These are phyloP conservation scores for Isabelozyma heimii DNA, from an alignment of 805 yeast species.

Conservation along the genomic window DNA sequence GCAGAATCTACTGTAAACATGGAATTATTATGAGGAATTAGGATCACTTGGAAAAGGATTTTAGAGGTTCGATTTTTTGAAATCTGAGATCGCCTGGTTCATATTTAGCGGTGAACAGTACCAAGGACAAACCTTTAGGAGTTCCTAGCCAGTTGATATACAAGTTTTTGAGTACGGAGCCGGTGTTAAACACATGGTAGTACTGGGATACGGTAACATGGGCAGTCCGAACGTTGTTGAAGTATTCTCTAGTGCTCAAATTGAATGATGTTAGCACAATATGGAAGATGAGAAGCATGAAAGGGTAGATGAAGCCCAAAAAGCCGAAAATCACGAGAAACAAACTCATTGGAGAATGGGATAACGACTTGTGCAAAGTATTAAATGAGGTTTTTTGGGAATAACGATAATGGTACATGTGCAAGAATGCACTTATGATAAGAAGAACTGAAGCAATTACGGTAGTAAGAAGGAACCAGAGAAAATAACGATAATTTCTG, in stretches of 20 bases:
- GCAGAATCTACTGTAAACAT: too few relatives aligned
- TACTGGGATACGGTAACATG: slow-evolving; percentile 14
- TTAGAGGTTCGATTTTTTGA: slow-evolving; percentile 19
- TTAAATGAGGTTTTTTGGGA: slow-evolving; percentile 25
- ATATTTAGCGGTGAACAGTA: slow-evolving; percentile 15
- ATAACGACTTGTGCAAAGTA: slow-evolving; percentile 13
- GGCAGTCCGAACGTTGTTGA: slow-evolving; percentile 42
- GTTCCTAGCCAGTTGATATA: slow-evolving; percentile 38
- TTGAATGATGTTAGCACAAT: slow-evolving; percentile 51
- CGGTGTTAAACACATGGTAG: slow-evolving; percentile 29
- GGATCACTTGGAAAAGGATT: not conserved
- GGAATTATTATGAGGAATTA: too few relatives aligned
- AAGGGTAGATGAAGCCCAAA: slow-evolving; percentile 53
- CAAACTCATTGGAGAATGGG: slow-evolving; percentile 36
- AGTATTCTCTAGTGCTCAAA: slow-evolving; percentile 71
- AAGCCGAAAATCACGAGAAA: slow-evolving; percentile 51
- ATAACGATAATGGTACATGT: slow-evolving; percentile 18
- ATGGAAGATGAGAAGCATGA: slow-evolving; percentile 52
- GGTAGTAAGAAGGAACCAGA: slow-evolving; percentile 28
- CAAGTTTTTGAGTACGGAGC: slow-evolving; percentile 21
- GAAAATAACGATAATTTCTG: slow-evolving; percentile 34
- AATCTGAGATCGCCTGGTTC: slow-evolving; percentile 23
- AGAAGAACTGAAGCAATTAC: slow-evolving; percentile 18
- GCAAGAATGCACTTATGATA: slow-evolving; percentile 16
- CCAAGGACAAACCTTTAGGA: slow-evolving; percentile 20